Base-by-base conservation (phyloP, 2,329 filamentous ascomycete species). In the Ceratocystis variospora region DNA sequence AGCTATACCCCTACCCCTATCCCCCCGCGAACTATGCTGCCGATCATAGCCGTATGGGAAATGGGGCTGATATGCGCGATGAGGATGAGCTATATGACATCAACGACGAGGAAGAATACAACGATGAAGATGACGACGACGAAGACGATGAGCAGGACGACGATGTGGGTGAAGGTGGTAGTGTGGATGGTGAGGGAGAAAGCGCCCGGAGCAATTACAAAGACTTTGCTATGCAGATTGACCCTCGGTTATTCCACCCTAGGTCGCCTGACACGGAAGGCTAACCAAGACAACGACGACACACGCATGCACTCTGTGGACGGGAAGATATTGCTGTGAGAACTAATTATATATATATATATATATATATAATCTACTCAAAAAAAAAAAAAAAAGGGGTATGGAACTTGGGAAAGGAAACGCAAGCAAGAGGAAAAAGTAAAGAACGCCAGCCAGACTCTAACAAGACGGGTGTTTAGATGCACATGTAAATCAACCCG, bases 111-210 rank as follows among this genome's bases (percentile, higher is more conserved):
- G 72, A 70, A 8, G 69, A 71, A 6, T 67, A 69, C 3, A 72
- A 73, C 5, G 73, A 73, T 10, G 72, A 70, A n/a, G 70, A 72
- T 4, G 68, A 67, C 7, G 69, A 72, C 8, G 68, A 72, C 8
- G 68, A 68, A 0, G 71, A 72, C 0, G 72, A 73, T 10, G 73
- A 69, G 1, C 73, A 70, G 12, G 65, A 61, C 3, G 67, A 69
- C 1, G 69, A 67, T 7, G 68, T 69, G 1, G 68, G 59, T 2
- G 70, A 69, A 7, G 71, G 70, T 0, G 70, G 69, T 3, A 71
- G 69, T 4, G 46, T 19, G 48, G 25, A 25, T 53, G 48, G 48
- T 5, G 68, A 71, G 19, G 70, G 71, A 4, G 68, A 67, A 17
- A 69, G 70, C 12, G 71, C 71, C 8, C 69, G 69, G 1, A 71